A percentile compares a stretch with the other conserved stretches of the same genome.
Evolutionary conservation across 2,329 filamentous ascomycete genomes (phyloP).

Genomic region (Claviceps digitariae): DNA sequence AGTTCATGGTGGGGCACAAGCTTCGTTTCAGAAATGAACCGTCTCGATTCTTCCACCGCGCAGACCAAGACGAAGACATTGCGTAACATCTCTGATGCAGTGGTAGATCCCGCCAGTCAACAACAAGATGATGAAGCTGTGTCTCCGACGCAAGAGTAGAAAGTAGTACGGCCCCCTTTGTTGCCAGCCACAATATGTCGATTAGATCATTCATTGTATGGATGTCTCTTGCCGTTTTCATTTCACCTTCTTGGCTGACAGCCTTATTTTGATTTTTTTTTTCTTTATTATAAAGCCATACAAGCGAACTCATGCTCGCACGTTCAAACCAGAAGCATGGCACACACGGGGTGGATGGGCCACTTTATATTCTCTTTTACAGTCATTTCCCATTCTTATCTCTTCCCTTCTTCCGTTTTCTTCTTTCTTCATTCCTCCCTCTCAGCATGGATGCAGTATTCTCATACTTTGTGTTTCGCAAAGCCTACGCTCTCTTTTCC

Average conservation of each 20-base stretch:
- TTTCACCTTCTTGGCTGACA: not conserved
- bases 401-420: not conserved
- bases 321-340: not conserved
- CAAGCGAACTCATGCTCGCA: not conserved
- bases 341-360: not conserved
- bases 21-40: slow-evolving; percentile 74
- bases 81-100: slow-evolving; percentile 26
- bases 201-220: not conserved
- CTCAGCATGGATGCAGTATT: not conserved
- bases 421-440: not conserved
- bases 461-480: too few species aligned
- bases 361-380: not conserved
- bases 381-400: not conserved
- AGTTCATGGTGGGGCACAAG: slow-evolving; percentile 94
- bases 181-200: not conserved
- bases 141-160: slow-evolving; percentile 2
- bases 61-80: slow-evolving; percentile 29
- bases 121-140: slow-evolving; percentile 5
- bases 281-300: not conserved
- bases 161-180: not conserved
- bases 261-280: not conserved
- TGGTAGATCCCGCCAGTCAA: slow-evolving; percentile 14
- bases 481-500: not conserved
- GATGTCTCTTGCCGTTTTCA: not conserved
- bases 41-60: slow-evolving; percentile 27